Conservation (phyloP, 2,329 filamentous ascomycete species). For the Tolypocladium tundrense region DNA sequence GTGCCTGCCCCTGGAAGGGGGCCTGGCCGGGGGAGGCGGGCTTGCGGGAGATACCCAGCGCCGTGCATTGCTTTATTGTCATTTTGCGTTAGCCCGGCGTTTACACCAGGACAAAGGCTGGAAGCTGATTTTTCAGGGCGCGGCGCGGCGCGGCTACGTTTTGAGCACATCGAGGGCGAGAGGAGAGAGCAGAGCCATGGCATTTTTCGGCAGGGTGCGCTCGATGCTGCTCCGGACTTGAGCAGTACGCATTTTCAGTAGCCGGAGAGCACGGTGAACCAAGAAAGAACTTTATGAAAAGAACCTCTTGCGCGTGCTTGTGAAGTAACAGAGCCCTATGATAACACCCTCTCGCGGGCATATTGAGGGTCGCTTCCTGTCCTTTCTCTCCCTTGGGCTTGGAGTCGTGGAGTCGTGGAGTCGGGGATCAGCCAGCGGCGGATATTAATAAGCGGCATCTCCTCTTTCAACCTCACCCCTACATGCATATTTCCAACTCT, state of each 20-base stretch:
- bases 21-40: neutral
- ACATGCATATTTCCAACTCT: neutral
- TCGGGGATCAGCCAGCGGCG: neutral
- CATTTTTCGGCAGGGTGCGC: neutral
- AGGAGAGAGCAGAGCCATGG: neutral
- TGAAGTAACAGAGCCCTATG: too few species aligned
- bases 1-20: neutral
- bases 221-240: neutral
- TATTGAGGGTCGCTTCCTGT: too few species aligned
- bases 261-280: neutral
- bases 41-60: constrained; percentile 19
- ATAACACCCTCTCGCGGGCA: too few species aligned
- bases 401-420: neutral
- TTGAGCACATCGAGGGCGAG: neutral
- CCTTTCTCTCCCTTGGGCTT: too few species aligned
- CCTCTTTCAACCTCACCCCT: neutral
- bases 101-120: constrained; percentile 2
- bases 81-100: constrained; percentile 11
- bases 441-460: neutral
- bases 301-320: neutral
- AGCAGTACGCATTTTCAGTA: neutral
- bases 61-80: constrained; percentile 10
- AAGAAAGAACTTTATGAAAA: neutral
- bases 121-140: neutral
- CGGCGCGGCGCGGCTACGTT: neutral